Conservation (phyloP, 805 yeast species). For the Candida nonsorbophila region DNA sequence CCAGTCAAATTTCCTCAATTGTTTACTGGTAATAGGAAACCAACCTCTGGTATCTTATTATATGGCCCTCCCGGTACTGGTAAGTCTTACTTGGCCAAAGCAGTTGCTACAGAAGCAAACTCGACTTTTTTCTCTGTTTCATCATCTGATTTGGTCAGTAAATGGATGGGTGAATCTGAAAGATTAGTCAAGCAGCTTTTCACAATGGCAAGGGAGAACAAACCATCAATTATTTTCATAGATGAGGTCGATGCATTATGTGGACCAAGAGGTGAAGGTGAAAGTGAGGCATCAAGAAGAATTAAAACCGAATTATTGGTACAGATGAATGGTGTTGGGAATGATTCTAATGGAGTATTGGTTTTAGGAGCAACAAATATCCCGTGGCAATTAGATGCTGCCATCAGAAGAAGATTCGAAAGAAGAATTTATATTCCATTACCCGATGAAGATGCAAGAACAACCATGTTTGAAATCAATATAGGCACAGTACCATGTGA, state of each 20-base stretch:
- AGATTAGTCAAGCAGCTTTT: conserved; percentile 92
- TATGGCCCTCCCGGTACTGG: conserved; percentile 88
- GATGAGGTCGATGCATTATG: conserved; percentile 98
- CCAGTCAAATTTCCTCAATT: conserved; percentile 96
- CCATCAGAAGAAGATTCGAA: conserved; percentile 94
- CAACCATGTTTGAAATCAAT: conserved; percentile 89
- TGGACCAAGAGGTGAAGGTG: conserved; percentile 98
- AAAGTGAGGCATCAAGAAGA: conserved; percentile 92
- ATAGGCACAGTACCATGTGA: conserved; percentile 87
- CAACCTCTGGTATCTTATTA: conserved; percentile 82
- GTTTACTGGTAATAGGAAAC: conserved; percentile 91
- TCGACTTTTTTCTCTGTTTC: conserved; percentile 94
- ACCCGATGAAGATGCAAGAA: conserved; percentile 90
- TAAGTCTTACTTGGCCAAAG: conserved; percentile 93
- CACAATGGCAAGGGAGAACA: conserved; percentile 92
- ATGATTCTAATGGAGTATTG: conserved; percentile 85
- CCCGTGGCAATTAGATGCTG: conserved; percentile 98
- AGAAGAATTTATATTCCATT: conserved; percentile 90
- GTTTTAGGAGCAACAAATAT: conserved; percentile 97
- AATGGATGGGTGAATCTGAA: conserved; percentile 99
- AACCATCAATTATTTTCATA: conserved; percentile 92
- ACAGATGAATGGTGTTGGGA: conserved; percentile 99
- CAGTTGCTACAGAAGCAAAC: conserved; percentile 97
- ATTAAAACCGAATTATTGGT: conserved; percentile 93
- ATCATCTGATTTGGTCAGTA: conserved; percentile 92